phyloP scores from a whole-genome alignment of 192 early-diverging fungal species.

The Neocallimastix lanati region DNA sequence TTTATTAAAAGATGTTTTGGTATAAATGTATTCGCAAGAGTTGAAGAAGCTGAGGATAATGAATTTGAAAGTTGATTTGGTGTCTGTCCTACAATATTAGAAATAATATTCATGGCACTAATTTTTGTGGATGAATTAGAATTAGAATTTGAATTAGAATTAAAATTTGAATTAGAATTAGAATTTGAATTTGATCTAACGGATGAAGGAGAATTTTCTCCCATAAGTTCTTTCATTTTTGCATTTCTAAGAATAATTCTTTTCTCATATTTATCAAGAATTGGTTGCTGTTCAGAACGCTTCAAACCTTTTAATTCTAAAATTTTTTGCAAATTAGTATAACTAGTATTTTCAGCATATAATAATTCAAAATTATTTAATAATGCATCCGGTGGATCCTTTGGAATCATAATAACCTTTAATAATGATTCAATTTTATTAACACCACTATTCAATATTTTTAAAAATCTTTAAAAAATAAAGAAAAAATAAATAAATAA shows the following conservation, averaged over 20 bases:
- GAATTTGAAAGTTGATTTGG: neutral
- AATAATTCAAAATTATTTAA: slow-evolving; percentile 79
- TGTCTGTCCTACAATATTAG: neutral
- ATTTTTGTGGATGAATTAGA: neutral
- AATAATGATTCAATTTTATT: slow-evolving; percentile 67
- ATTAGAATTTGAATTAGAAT: neutral
- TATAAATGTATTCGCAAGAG: neutral
- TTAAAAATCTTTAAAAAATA: slow-evolving; percentile 41
- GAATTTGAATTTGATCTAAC: neutral
- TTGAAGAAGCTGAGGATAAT: neutral
- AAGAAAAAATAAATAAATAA: too few relatives aligned
- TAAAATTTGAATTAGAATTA: neutral
- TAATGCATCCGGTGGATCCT: slow-evolving; percentile 63
- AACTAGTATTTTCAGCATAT: slow-evolving; percentile 41
- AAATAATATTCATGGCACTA: neutral
- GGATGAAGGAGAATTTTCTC: neutral
- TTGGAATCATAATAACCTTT: slow-evolving; percentile 72
- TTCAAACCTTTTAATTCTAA: slow-evolving; percentile 51
- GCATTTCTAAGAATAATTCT: neutral
- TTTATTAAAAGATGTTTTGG: neutral
- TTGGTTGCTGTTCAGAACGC: neutral
- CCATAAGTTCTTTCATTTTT: neutral
- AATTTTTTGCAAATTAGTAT: slow-evolving; percentile 54
- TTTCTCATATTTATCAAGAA: neutral
- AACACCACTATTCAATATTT: slow-evolving; percentile 66